These are phyloP conservation scores for Moesziomyces sp. DNA, from an alignment of 1,284 basidiomycete species.

Conservation along the genomic window DNA sequence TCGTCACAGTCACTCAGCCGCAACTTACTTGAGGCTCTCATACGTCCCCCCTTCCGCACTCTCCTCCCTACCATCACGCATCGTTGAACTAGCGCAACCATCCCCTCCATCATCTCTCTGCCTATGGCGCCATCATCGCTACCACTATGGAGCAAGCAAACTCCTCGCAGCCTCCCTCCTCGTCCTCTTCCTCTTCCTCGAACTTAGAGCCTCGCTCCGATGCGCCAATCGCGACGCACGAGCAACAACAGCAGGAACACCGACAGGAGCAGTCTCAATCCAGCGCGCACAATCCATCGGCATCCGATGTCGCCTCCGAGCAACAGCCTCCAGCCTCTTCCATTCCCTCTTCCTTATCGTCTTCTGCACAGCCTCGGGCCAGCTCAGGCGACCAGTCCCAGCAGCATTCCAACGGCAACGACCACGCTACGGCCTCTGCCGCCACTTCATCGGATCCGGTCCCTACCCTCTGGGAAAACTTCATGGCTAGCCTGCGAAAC, in stretches of 20 bases:
- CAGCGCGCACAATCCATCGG: background rate
- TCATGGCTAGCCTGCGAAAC: conserved; percentile 31
- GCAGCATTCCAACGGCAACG: background rate
- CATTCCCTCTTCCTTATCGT: background rate
- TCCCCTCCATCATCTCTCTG: background rate
- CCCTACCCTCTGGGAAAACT: conserved; percentile 35
- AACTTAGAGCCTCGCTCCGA: too few relatives aligned
- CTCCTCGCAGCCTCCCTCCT: conserved; percentile 5
- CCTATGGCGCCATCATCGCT: conserved; percentile 9
- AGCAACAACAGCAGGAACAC: background rate
- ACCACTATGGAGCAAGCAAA: conserved; percentile 22
- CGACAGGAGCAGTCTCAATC: background rate
- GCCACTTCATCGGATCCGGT: conserved; percentile 2
- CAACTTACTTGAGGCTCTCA: conserved; percentile 3
- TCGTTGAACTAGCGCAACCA: too few relatives aligned
- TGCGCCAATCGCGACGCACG: background rate
- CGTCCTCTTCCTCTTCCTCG: background rate
- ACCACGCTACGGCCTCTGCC: background rate
- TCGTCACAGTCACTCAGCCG: too few relatives aligned
- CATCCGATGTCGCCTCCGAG: background rate
- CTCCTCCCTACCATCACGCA: background rate
- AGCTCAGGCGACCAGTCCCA: background rate
- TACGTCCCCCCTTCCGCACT: background rate
- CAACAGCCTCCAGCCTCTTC: background rate
- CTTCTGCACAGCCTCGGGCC: background rate